Evolutionary conservation across 2,329 filamentous ascomycete species (phyloP).

Genomic region (Plenodomus biglobosus): DNA sequence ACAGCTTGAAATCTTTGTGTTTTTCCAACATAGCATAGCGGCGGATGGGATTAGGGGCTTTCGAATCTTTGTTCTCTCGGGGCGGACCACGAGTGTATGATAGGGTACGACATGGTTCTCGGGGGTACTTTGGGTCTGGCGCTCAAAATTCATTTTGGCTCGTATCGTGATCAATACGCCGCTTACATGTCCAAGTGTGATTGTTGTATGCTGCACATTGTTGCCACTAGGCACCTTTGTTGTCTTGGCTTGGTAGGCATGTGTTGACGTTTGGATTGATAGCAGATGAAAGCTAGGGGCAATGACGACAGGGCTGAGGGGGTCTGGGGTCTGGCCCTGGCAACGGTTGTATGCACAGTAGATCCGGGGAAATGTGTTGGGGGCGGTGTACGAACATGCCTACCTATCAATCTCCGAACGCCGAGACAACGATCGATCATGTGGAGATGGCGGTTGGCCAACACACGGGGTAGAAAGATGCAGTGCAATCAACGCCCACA

Average conservation of each 20-base stretch:
- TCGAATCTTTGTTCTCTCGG: slow-evolving; percentile 11
- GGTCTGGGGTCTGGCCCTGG: too few species aligned
- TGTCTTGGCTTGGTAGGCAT: too few species aligned
- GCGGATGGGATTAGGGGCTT: background rate
- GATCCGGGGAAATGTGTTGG: background rate
- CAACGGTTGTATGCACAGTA: background rate
- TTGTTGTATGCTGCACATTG: too few species aligned
- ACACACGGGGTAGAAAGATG: too few species aligned
- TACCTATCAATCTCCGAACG: background rate
- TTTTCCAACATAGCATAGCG: background rate
- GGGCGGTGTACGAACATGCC: background rate
- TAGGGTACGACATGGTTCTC: slow-evolving; percentile 10
- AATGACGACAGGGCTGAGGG: background rate
- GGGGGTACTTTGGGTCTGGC: slow-evolving; percentile 4
- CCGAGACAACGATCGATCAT: background rate
- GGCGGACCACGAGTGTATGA: slow-evolving; percentile 1
- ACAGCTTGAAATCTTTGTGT: background rate
- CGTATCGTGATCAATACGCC: background rate
- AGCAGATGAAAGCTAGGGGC: too few species aligned
- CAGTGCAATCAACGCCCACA: too few species aligned
- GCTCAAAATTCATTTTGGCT: background rate
- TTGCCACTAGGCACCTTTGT: too few species aligned
- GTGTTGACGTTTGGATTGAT: too few species aligned
- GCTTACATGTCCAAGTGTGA: too few species aligned
- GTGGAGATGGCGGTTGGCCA: slow-evolving; percentile 1